These are phyloP conservation scores for Phragmites australis DNA, from an alignment of 176 grass and related monocot genomes.

Conservation along the genomic window DNA sequence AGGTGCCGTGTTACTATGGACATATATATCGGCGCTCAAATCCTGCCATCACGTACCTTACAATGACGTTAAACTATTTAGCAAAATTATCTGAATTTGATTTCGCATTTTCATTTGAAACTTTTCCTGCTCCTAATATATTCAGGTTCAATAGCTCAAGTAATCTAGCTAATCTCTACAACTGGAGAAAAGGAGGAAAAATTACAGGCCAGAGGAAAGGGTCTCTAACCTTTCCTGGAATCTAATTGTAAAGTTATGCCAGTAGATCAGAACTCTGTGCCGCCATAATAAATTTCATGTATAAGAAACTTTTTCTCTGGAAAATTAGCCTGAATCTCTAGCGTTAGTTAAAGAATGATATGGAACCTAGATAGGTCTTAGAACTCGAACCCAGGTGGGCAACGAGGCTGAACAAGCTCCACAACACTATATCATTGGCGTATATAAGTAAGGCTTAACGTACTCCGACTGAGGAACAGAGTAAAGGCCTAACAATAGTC, in stretches of 20 bases:
- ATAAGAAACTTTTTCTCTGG: neutral
- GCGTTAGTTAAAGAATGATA: neutral
- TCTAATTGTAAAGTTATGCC: neutral
- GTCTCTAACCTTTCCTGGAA: neutral
- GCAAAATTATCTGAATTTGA: neutral
- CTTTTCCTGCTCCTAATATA: neutral
- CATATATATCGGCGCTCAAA: neutral
- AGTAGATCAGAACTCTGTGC: neutral
- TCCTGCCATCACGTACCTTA: neutral
- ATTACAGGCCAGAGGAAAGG: neutral
- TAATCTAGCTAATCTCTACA: neutral
- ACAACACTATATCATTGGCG: neutral
- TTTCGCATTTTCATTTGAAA: neutral
- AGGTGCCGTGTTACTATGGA: slow-evolving; percentile 17
- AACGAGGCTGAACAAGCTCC: neutral
- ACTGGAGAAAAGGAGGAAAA: neutral
- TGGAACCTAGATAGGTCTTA: neutral
- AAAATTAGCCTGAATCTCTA: neutral
- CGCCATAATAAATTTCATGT: neutral
- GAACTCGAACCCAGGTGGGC: neutral
- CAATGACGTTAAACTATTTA: neutral
- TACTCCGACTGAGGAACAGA: neutral
- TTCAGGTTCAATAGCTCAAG: neutral
- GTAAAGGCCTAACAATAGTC: neutral
- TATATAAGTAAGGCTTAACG: slow-evolving; percentile 13